Percentiles rank a stretch among this genome's conserved stretches.
phyloP scores from a whole-genome alignment of 73 alveolate species.

The Blepharisma japonicum region DNA sequence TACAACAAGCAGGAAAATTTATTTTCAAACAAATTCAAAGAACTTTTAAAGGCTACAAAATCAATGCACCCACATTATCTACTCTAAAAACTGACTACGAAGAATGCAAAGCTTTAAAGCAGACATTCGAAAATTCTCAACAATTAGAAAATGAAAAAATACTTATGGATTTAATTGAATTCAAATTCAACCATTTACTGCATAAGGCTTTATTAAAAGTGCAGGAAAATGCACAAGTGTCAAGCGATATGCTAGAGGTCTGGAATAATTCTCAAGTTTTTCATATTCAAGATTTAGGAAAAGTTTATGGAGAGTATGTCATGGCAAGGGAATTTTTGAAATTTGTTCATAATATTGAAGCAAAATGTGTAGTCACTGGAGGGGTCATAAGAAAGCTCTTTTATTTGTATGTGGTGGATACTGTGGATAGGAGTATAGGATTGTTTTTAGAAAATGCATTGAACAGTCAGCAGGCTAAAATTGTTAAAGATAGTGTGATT shows the following conservation, averaged over 20 bases:
- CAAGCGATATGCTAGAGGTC: background rate
- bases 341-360: background rate
- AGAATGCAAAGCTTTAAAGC: background rate
- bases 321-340: background rate
- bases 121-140: background rate
- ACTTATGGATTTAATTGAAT: background rate
- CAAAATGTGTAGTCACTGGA: background rate
- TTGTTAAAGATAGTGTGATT: background rate
- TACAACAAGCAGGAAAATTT: slow-evolving; percentile 64
- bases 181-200: background rate
- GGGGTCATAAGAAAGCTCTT: background rate
- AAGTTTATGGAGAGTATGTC: background rate
- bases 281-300: background rate
- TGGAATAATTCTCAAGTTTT: background rate
- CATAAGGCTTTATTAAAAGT: background rate
- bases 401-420: background rate
- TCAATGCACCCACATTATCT: slow-evolving; percentile 9
- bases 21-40: slow-evolving; percentile 35
- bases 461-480: background rate
- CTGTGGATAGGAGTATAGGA: background rate
- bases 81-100: background rate
- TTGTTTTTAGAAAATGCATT: background rate
- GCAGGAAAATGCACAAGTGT: background rate
- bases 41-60: slow-evolving; percentile 36
- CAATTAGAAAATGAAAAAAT: background rate